These are phyloP conservation scores for Monosporozyma aerobia DNA, from an alignment of 805 yeast genomes.

Conservation along the genomic window DNA sequence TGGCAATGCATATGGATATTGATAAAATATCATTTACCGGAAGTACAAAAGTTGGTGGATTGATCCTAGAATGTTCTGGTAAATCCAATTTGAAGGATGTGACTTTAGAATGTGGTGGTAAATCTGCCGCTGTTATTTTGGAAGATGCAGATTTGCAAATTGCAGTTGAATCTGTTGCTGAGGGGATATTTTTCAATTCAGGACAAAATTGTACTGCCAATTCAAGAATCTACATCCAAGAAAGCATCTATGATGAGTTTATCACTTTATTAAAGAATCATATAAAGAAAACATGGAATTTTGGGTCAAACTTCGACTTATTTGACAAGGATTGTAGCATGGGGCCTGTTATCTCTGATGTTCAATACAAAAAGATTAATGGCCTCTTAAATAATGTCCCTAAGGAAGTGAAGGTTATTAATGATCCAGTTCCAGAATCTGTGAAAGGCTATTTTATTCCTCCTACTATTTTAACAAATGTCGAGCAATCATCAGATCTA, in stretches of 20 bases:
- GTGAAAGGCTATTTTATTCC: conserved; percentile 30
- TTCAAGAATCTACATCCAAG: conserved; percentile 46
- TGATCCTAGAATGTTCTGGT: conserved; percentile 31
- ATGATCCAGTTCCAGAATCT: conserved; percentile 11
- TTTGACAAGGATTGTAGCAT: conserved; percentile 30
- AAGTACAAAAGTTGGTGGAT: conserved; percentile 34
- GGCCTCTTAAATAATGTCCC: conserved; percentile 41
- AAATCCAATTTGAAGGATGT: conserved; percentile 34
- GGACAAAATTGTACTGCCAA: conserved; percentile 57
- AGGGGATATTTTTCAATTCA: conserved; percentile 46
- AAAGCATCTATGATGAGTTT: conserved; percentile 40
- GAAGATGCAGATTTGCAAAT: conserved; percentile 35
- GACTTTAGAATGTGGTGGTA: conserved; percentile 40
- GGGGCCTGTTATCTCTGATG: conserved; percentile 47
- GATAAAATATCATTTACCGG: conserved; percentile 44
- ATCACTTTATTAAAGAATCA: conserved; percentile 31
- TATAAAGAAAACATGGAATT: conserved; percentile 38
- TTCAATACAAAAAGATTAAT: conserved; percentile 36
- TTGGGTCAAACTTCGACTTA: conserved; percentile 48
- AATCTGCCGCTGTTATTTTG: conserved; percentile 37
- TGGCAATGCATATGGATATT: conserved; percentile 34
- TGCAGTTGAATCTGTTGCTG: conserved; percentile 37
- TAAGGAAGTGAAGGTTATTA: conserved; percentile 24
- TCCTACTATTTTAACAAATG: conserved; percentile 36
- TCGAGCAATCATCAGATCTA: conserved; percentile 30